These are phyloP conservation scores for Fistulifera solaris DNA, from an alignment of 108 stramenopile species.

Conservation along the genomic window DNA sequence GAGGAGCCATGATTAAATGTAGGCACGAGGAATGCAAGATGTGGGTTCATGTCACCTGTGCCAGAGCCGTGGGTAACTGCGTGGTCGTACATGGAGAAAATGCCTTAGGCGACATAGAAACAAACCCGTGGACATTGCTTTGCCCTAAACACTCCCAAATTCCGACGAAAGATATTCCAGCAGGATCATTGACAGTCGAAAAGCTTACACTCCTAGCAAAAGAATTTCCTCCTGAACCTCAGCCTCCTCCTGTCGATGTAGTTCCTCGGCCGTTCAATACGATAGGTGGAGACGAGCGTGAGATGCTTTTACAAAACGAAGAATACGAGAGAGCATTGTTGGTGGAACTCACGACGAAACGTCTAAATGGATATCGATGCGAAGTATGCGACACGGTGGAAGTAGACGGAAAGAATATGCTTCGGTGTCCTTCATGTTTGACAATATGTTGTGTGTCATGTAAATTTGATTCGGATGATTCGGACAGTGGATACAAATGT, in stretches of 20 bases:
- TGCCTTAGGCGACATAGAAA: slow-evolving; percentile 41
- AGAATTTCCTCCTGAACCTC: slow-evolving; percentile 50
- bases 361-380: slow-evolving; percentile 46
- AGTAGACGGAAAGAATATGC: slow-evolving; percentile 23
- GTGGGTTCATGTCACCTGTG: slow-evolving; percentile 78
- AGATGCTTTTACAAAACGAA: slow-evolving; percentile 28
- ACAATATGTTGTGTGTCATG: slow-evolving; percentile 45
- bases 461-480: slow-evolving; percentile 22
- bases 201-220: slow-evolving; percentile 49
- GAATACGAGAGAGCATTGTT: slow-evolving; percentile 50
- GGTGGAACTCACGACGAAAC: slow-evolving; percentile 33
- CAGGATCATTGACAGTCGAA: slow-evolving; percentile 22
- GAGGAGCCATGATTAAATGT: slow-evolving; percentile 65
- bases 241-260: slow-evolving; percentile 20
- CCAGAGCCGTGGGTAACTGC: slow-evolving; percentile 59
- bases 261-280: slow-evolving; percentile 56
- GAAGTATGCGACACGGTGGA: slow-evolving; percentile 47
- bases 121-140: slow-evolving; percentile 62
- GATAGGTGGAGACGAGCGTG: slow-evolving; percentile 45
- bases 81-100: slow-evolving; percentile 80
- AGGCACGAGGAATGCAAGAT: slow-evolving; percentile 47
- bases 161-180: slow-evolving; percentile 9
- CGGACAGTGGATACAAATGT: slow-evolving; percentile 23
- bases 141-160: slow-evolving; percentile 65
- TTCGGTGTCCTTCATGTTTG: slow-evolving; percentile 43